Evolutionary conservation across 805 yeast species (phyloP).

Genomic region (Ogataea methanolica): DNA sequence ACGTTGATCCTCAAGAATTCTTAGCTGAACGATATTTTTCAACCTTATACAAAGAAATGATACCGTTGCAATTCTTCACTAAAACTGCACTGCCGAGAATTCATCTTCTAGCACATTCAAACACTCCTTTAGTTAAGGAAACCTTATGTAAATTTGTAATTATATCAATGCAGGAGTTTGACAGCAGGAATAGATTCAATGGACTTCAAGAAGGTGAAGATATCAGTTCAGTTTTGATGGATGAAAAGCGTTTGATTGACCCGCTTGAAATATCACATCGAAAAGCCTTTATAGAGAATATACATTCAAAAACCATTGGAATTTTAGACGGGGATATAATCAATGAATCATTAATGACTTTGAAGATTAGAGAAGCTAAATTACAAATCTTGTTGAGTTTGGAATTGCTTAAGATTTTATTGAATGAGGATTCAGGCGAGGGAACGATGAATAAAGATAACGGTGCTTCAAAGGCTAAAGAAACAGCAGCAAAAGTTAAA

Average conservation of each 20-base stretch:
- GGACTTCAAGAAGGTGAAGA: conserved; percentile 1
- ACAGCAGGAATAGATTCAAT: conserved; percentile 10
- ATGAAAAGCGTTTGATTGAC: conserved; percentile 5
- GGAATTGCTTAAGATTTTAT: conserved; percentile 20
- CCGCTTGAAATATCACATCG: conserved; percentile 9
- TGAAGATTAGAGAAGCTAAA: conserved; percentile 26
- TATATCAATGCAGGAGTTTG: conserved; percentile 16
- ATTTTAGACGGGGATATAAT: conserved; percentile 1
- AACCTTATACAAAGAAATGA: conserved; percentile 21
- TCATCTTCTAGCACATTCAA: conserved; percentile 22
- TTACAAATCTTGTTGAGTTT: conserved; percentile 26
- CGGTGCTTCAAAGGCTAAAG: neutral
- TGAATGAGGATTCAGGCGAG: neutral
- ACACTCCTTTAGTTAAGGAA: conserved; percentile 15
- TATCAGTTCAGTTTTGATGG: neutral
- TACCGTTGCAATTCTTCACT: conserved; percentile 26
- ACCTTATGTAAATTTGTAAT: conserved; percentile 17
- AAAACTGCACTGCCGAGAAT: conserved; percentile 29
- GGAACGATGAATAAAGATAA: neutral
- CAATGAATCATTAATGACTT: conserved; percentile 5
- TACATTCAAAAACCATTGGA: neutral
- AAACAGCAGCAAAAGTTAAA: neutral
- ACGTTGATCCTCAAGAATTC: conserved; percentile 25
- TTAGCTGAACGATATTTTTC: conserved; percentile 24
- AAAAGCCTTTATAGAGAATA: conserved; percentile 1